These are phyloP conservation scores for Huntiella abstrusa DNA, from an alignment of 2,329 filamentous ascomycete species.

Conservation along the genomic window DNA sequence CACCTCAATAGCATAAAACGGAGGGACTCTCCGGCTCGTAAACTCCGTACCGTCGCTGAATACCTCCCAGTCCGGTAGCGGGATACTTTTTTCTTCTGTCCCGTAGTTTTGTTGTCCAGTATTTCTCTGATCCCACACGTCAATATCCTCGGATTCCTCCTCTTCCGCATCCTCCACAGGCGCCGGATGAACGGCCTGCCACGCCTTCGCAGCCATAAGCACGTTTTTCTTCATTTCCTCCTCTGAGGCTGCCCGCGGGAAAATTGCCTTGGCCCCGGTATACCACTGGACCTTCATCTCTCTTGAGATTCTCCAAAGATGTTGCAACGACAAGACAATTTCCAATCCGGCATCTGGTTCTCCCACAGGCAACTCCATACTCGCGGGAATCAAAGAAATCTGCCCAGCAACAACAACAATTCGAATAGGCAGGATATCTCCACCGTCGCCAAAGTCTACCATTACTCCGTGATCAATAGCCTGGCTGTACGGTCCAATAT, in stretches of 20 bases:
- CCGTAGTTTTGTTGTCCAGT: slow-evolving; percentile 26
- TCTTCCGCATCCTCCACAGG: slow-evolving; percentile 28
- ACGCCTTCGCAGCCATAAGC: slow-evolving; percentile 26
- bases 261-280: slow-evolving; percentile 57
- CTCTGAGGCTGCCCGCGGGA: slow-evolving; percentile 26
- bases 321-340: slow-evolving; percentile 60
- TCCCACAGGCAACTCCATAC: slow-evolving; percentile 42
- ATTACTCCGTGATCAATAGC: slow-evolving; percentile 39
- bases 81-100: slow-evolving; percentile 14
- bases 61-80: slow-evolving; percentile 33
- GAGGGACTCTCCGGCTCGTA: slow-evolving; percentile 29
- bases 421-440: slow-evolving; percentile 44
- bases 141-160: slow-evolving; percentile 30
- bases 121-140: slow-evolving; percentile 49
- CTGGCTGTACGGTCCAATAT: slow-evolving; percentile 94
- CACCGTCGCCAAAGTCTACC: slow-evolving; percentile 15
- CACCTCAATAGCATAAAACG: slow-evolving; percentile 59
- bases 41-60: slow-evolving; percentile 21
- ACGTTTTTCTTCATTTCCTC: slow-evolving; percentile 20
- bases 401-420: slow-evolving; percentile 64
- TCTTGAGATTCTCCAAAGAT: slow-evolving; percentile 66
- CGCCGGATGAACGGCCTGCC: slow-evolving; percentile 26
- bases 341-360: slow-evolving; percentile 28
- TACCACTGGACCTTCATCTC: slow-evolving; percentile 57
- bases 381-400: slow-evolving; percentile 67